Percentiles rank a stretch among this genome's conserved stretches.
These are phyloP conservation scores for Globisporangium lucens DNA, from an alignment of 352 stramenopile species.

Conservation along the genomic window DNA sequence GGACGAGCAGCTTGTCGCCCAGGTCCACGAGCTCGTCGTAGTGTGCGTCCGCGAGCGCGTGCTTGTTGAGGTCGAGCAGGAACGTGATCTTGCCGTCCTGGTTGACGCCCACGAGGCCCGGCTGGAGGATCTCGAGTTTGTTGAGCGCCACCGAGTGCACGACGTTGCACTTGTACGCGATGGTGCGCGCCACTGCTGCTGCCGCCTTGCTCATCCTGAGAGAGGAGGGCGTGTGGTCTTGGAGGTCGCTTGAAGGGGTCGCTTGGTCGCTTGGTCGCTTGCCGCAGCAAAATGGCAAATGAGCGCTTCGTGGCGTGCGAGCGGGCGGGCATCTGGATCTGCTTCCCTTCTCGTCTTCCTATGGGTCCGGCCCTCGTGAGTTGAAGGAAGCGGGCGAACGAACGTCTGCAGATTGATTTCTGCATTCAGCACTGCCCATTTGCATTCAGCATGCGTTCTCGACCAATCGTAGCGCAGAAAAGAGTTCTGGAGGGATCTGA, in stretches of 20 bases:
- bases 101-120: conserved; percentile 60
- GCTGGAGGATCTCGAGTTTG: conserved; percentile 55
- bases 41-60: conserved; percentile 4
- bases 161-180: conserved; percentile 77
- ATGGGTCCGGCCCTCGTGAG: not conserved
- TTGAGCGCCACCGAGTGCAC: conserved; percentile 67
- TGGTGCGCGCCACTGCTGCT: conserved; percentile 20
- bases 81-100: conserved; percentile 44
- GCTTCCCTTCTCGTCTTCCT: not conserved
- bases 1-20: conserved; percentile 81
- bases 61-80: conserved; percentile 36
- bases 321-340: not conserved
- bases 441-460: conserved; percentile 1
- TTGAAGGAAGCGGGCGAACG: not conserved
- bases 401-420: not conserved
- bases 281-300: conserved; percentile 18
- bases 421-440: not conserved
- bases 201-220: conserved; percentile 12
- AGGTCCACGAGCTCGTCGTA: conserved; percentile 66
- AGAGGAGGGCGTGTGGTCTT: not conserved
- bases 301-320: conserved; percentile 1
- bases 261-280: conserved; percentile 6
- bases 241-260: not conserved
- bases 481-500: not conserved
- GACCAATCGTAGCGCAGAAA: not conserved